Percentiles rank a stretch among this genome's conserved stretches.
These are phyloP conservation scores for Diaporthe citri DNA, from an alignment of 2,329 filamentous ascomycete species.

Conservation along the genomic window DNA sequence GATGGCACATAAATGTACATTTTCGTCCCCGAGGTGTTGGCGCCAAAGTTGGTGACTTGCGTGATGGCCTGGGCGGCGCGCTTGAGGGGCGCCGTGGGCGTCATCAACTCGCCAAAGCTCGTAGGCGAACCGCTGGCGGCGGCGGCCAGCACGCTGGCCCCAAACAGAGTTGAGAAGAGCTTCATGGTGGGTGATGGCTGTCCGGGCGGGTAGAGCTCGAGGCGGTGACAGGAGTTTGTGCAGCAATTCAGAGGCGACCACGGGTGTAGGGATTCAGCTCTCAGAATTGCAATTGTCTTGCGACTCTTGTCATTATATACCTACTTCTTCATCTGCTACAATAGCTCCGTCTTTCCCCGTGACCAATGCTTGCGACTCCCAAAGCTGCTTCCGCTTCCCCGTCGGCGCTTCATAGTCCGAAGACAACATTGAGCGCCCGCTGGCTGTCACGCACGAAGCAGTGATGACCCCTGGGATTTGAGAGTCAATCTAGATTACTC, in stretches of 20 bases:
- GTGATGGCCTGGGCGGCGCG: constrained; percentile 39
- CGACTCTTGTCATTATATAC: constrained; percentile 5
- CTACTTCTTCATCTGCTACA: background rate
- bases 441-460: background rate
- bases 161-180: constrained; percentile 9
- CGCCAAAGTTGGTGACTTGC: constrained; percentile 46
- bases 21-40: constrained; percentile 43
- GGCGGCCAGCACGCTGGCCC: constrained; percentile 39
- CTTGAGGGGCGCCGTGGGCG: constrained; percentile 41
- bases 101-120: constrained; percentile 43
- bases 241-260: background rate
- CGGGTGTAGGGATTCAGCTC: too few species aligned
- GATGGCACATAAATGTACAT: constrained; percentile 53
- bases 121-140: constrained; percentile 37
- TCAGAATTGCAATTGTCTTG: background rate
- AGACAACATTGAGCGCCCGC: background rate
- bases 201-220: background rate
- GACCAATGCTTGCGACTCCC: constrained; percentile 8
- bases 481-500: constrained; percentile 8
- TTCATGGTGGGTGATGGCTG: constrained; percentile 1
- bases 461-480: background rate
- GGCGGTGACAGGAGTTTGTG: background rate
- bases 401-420: constrained; percentile 29
- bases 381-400: constrained; percentile 12
- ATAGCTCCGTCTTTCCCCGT: background rate